Evolutionary conservation across 2,329 filamentous ascomycete genomes (phyloP), one percentile per base, ranked within the genome.

Genomic region (Neobulgaria alba): DNA sequence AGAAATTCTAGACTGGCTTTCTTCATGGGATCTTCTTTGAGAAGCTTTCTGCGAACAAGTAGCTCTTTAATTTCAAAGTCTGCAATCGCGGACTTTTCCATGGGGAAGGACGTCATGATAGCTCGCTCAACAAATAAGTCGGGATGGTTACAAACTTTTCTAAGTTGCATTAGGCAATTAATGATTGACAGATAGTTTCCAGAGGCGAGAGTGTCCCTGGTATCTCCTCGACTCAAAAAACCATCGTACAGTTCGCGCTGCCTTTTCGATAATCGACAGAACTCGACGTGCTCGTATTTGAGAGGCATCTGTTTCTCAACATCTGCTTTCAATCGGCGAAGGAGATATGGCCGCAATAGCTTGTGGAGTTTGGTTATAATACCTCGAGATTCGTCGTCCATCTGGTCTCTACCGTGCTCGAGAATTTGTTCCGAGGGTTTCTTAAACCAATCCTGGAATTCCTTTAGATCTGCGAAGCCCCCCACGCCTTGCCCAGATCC

Each of bases 251-350:
- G 68, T 63, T 95, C 92, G 32, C 92, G 79, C 59, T 98, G 92
- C 17, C 92, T 81, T 61, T 96, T 95, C 5, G 90, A 96, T 3
- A 98, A 71, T 33, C 90, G 84, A 62, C 92, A 98, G 57, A 94
- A 89, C 49, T 96, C 85, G 15, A 98, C 88, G 57, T 95, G 89
- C 61, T 98, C 93, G 57, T 95, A 95, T 61, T 98, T 98, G 46
- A 79, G 89, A 0, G 93, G 92, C 85, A 98, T 95, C 60, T 98
- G 92, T 66, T 96, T 95, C 66, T 98, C 93, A 4, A 98, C 92
- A 57, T 98, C 92, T 33, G 87, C 85, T 64, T 98, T 98, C 42
- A 98, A 68, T 41, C 92, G 79, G 38, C 92, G 81, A 5, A 98
- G 72, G 9, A 98, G 73, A 57, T 95, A 96, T 0, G 92, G 92